phyloP scores from a whole-genome alignment of 75 land plant species.

The Pseudotsuga menziesii region DNA sequence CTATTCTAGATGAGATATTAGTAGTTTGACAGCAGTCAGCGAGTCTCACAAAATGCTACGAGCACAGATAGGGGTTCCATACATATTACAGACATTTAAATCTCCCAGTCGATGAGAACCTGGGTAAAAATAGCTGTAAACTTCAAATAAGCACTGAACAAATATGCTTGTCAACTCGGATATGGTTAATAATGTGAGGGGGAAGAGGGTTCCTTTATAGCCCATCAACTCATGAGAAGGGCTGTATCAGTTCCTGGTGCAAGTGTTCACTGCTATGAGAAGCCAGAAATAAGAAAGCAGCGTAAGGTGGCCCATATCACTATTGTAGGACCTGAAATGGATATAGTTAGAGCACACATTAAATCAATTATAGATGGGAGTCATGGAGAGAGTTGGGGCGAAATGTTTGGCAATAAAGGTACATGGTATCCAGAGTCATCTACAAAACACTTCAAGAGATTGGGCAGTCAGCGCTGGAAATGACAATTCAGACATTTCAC shows the following conservation, averaged over 20 bases:
- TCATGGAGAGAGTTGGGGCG: conserved; percentile 17
- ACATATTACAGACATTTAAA: no score
- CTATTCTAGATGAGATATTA: no score
- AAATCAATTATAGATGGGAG: conserved; percentile 41
- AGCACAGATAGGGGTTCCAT: no score
- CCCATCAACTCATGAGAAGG: conserved; percentile 54
- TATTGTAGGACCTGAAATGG: conserved; percentile 64
- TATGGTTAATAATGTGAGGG: no score
- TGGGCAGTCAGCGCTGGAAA: background rate
- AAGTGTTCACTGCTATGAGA: conserved; percentile 92
- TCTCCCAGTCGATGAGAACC: no score
- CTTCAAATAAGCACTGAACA: no score
- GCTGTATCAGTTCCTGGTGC: conserved; percentile 78
- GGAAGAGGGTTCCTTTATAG: conserved; percentile 59
- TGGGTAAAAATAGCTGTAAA: no score
- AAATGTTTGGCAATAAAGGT: background rate
- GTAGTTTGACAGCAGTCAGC: no score
- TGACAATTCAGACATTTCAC: conserved; percentile 13
- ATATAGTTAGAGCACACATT: conserved; percentile 43
- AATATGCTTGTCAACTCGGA: no score
- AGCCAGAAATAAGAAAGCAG: conserved; percentile 91
- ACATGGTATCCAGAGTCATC: background rate
- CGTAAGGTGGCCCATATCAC: conserved; percentile 99
- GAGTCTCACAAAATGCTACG: no score
- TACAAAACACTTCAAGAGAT: background rate